Evolutionary conservation across 148 eudicot genomes (phyloP).

Genomic region (Dianthus caryophyllus): DNA sequence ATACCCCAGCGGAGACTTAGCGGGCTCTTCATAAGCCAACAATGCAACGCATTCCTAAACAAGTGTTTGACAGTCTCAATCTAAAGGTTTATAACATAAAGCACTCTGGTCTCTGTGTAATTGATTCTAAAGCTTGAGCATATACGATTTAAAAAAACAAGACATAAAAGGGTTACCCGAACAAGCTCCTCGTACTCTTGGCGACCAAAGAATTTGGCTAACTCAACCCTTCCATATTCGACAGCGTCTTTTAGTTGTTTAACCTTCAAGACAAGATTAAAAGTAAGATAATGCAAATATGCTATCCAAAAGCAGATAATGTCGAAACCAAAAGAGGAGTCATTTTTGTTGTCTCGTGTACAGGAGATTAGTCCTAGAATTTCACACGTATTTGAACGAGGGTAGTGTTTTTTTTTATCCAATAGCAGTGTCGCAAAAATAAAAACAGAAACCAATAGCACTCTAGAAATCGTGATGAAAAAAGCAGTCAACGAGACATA

Average conservation of each 20-base stretch:
- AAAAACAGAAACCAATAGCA: not conserved
- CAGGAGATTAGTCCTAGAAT: not conserved
- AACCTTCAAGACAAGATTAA: constrained; percentile 39
- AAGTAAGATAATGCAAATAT: not conserved
- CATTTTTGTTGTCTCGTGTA: not conserved
- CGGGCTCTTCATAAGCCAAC: constrained; percentile 82
- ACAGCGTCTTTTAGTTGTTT: constrained; percentile 71
- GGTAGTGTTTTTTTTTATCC: not conserved
- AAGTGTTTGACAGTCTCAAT: not conserved
- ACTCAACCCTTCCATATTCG: constrained; percentile 53
- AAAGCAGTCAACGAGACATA: constrained; percentile 29
- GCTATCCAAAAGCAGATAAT: not conserved
- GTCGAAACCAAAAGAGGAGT: not conserved
- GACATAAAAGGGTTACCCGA: constrained; percentile 41
- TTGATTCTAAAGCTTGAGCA: not conserved
- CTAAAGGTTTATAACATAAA: not conserved
- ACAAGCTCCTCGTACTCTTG: constrained; percentile 50
- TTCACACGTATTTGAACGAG: not conserved
- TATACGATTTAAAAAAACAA: not conserved
- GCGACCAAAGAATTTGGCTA: constrained; percentile 43
- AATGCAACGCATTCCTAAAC: constrained; percentile 78
- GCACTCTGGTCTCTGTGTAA: no score
- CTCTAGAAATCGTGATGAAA: constrained; percentile 3
- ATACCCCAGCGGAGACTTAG: constrained; percentile 66
- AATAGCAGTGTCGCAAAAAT: not conserved